Conservation (phyloP, 805 yeast genomes). For the Cyberlindnera xishuangbannaensis region DNA sequence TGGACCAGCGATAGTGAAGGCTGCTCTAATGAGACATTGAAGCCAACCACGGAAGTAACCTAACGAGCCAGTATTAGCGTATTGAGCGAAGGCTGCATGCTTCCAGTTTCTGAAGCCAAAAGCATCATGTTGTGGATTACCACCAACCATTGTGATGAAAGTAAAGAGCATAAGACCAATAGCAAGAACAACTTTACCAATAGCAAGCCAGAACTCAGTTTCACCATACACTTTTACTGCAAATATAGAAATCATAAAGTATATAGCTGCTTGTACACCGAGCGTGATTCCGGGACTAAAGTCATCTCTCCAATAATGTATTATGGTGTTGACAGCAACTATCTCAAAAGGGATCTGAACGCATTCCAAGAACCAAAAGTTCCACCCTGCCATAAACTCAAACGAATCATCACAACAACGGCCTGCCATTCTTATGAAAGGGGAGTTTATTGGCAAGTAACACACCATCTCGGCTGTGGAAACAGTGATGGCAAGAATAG, state of each 20-base stretch:
- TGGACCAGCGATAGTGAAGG: slow-evolving; percentile 81
- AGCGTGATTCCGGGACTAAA: slow-evolving; percentile 68
- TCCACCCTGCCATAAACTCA: slow-evolving; percentile 75
- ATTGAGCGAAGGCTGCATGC: slow-evolving; percentile 48
- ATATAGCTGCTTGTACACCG: slow-evolving; percentile 56
- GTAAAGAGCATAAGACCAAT: slow-evolving; percentile 73
- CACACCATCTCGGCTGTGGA: slow-evolving; percentile 77
- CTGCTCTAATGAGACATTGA: slow-evolving; percentile 62
- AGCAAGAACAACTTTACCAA: slow-evolving; percentile 68
- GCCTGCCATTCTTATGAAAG: slow-evolving; percentile 69
- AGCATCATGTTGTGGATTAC: slow-evolving; percentile 66
- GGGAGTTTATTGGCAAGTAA: slow-evolving; percentile 70
- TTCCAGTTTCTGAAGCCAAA: slow-evolving; percentile 56
- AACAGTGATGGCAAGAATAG: slow-evolving; percentile 60
- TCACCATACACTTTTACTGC: slow-evolving; percentile 79
- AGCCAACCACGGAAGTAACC: slow-evolving; percentile 73
- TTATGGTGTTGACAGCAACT: slow-evolving; percentile 69
- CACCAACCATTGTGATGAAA: slow-evolving; percentile 80
- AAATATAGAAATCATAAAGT: slow-evolving; percentile 58
- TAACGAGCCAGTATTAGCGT: slow-evolving; percentile 44
- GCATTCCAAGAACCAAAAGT: slow-evolving; percentile 71
- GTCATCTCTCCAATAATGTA: slow-evolving; percentile 78
- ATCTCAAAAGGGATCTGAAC: slow-evolving; percentile 80
- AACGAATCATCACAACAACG: slow-evolving; percentile 71
- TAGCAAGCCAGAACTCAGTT: slow-evolving; percentile 71